Percentiles rank a stretch among this genome's conserved stretches.
Evolutionary conservation across 257 asterid species (phyloP).

Genomic region (Penstemon davidsonii): DNA sequence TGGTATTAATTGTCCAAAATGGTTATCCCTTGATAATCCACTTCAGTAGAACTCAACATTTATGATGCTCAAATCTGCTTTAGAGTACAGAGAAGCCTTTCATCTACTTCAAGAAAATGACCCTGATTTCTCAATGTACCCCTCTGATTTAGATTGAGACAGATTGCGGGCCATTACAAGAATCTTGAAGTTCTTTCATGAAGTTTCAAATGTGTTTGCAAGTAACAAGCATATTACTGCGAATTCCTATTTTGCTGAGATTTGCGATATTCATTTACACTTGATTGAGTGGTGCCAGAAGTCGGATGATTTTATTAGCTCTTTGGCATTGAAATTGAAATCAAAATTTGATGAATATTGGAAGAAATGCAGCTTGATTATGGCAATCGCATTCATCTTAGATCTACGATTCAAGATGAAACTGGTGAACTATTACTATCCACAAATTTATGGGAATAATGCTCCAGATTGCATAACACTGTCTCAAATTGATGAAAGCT

Average conservation of each 20-base stretch:
- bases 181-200: slow-evolving; percentile 76
- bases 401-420: slow-evolving; percentile 92
- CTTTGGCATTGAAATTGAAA: slow-evolving; percentile 82
- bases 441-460: slow-evolving; percentile 70
- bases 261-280: slow-evolving; percentile 85
- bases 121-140: slow-evolving; percentile 48
- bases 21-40: slow-evolving; percentile 58
- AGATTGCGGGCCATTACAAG: slow-evolving; percentile 61
- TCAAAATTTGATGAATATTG: slow-evolving; percentile 85
- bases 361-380: slow-evolving; percentile 95
- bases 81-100: slow-evolving; percentile 74
- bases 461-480: slow-evolving; percentile 62
- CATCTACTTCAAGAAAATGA: slow-evolving; percentile 74
- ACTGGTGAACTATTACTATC: slow-evolving; percentile 81
- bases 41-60: slow-evolving; percentile 78
- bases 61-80: slow-evolving; percentile 75
- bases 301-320: slow-evolving; percentile 75
- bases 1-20: slow-evolving; percentile 53
- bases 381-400: slow-evolving; percentile 91
- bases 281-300: slow-evolving; percentile 92
- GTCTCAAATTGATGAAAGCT: slow-evolving; percentile 88
- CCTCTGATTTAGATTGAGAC: slow-evolving; percentile 70
- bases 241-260: slow-evolving; percentile 73
- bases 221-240: slow-evolving; percentile 70
- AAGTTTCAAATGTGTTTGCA: slow-evolving; percentile 64